phyloP scores from a whole-genome alignment of 2,329 filamentous ascomycete species.

The Alternaria arbusti region DNA sequence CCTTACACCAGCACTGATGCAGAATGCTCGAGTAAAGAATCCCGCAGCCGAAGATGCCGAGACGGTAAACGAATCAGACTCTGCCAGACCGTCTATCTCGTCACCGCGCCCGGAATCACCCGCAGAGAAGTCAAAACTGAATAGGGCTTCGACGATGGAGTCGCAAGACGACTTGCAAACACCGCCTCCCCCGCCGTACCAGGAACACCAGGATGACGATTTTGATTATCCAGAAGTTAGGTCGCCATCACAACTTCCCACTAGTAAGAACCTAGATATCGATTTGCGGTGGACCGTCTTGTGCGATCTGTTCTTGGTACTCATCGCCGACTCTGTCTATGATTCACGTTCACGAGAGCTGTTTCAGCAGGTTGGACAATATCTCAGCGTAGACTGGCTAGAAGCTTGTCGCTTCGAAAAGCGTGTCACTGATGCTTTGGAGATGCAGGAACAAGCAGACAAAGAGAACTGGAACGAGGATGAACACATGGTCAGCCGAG shows the following conservation, averaged over 20 bases:
- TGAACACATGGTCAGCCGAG: constrained; percentile 85
- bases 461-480: constrained; percentile 99
- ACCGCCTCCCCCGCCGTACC: constrained; percentile 62
- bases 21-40: constrained; percentile 91
- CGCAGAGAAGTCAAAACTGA: constrained; percentile 30
- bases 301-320: constrained; percentile 90
- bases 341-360: constrained; percentile 86
- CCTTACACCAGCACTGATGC: constrained; percentile 84
- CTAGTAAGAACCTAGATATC: constrained; percentile 86
- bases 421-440: constrained; percentile 91
- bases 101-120: constrained; percentile 36
- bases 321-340: constrained; percentile 96
- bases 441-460: constrained; percentile 94
- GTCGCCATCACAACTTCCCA: constrained; percentile 81
- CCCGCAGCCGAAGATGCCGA: constrained; percentile 70
- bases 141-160: constrained; percentile 39
- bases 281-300: constrained; percentile 96
- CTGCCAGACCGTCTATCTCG: constrained; percentile 43
- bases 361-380: constrained; percentile 80
- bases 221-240: constrained; percentile 80
- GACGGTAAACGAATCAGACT: constrained; percentile 26
- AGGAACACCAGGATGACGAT: constrained; percentile 70
- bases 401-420: constrained; percentile 98
- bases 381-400: constrained; percentile 83
- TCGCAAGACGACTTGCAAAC: constrained; percentile 51